These are phyloP conservation scores for Neolentinus lepideus DNA, from an alignment of 1,284 basidiomycete species.

Conservation along the genomic window DNA sequence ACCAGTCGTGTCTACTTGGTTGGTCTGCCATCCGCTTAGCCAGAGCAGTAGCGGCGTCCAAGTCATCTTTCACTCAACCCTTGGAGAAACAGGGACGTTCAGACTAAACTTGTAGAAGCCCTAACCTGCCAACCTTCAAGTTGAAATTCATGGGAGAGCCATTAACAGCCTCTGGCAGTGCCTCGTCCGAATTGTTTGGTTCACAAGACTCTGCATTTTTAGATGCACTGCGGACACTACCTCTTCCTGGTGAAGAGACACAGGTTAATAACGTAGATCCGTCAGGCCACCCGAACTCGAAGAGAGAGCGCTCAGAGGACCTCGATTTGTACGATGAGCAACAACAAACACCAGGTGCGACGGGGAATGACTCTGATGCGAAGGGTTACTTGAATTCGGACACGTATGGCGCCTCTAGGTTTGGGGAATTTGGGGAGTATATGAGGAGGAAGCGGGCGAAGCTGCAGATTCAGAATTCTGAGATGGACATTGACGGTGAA, in stretches of 20 bases:
- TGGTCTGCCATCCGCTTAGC: no score
- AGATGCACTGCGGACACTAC: background rate
- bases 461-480: slow-evolving; percentile 77
- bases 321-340: background rate
- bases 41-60: no score
- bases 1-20: no score
- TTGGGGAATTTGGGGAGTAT: slow-evolving; percentile 83
- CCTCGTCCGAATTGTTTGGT: background rate
- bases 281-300: background rate
- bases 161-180: background rate
- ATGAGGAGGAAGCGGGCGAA: slow-evolving; percentile 89
- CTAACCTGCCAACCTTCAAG: no score
- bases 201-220: background rate
- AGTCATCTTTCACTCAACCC: no score
- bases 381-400: slow-evolving; percentile 14
- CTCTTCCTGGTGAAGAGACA: background rate
- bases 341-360: background rate
- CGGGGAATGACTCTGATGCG: slow-evolving; percentile 4
- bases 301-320: background rate
- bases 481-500: slow-evolving; percentile 31
- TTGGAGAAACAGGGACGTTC: no score
- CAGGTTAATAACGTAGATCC: background rate
- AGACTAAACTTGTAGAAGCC: no score
- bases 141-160: background rate
- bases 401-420: slow-evolving; percentile 74